Base-by-base conservation (phyloP, 108 stramenopile genomes). In the Nannochloropsis salina region DNA sequence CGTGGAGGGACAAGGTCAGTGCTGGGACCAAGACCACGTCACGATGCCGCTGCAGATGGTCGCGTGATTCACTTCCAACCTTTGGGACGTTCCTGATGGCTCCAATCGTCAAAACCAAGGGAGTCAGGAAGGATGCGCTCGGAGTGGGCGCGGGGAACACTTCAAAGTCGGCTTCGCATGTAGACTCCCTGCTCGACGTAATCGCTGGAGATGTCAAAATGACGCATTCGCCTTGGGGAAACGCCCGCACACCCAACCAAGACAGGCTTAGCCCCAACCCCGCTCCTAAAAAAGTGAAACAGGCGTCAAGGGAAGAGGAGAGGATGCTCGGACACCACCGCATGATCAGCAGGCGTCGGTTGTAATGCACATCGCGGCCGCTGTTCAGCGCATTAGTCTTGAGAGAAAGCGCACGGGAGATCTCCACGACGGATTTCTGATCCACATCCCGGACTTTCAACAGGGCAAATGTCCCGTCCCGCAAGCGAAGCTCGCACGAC, bases 281-380 rank as follows among this genome's bases (percentile, higher is more conserved):
- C n/a, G 61, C 61, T n/a, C 61, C 61, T n/a, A 74, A 3, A n/a
- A 74, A 4, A 6, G 61, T 3, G n/a, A 74, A 74, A 74, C 61
- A 74, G n/a, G 61, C 61, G 15, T 74, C 61, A 74, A 74, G 61
- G 8, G 61, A 74, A 6, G 61, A 2, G n/a, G n/a, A 1, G 61
- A 74, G 61, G 61, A 74, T n/a, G 1, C 20, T n/a, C 3, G 61
- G 61, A 74, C 61, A 74, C 61, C 61, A 74, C 6, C 61, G 61
- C n/a, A n/a, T 1, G 61, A 74, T 74, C 20, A 74, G 61, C 61
- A 6, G 8, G n/a, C 61, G 61, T n/a, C 61, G 61, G 61, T 74
- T 74, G n/a, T 74, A 74, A 74, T n/a, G n/a, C 61, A 74, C 61
- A 74, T 74, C 61, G n/a, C 61, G 61, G n/a, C 61, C 61, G n/a